Evolutionary conservation across 192 early-diverging fungal species (phyloP).

Genomic region (Thamnidium elegans): DNA sequence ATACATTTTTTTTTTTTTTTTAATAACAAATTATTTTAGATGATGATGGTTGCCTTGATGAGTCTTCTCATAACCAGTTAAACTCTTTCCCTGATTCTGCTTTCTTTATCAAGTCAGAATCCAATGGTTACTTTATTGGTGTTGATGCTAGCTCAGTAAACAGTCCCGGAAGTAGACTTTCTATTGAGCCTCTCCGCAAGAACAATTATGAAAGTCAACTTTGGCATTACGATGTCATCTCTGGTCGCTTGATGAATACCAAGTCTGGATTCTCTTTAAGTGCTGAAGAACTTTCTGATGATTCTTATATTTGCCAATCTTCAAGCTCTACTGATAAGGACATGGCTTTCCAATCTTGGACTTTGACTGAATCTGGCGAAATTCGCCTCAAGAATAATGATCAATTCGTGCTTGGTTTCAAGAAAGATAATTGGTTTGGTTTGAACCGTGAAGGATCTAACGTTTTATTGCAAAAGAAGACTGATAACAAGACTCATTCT

Average conservation of each 20-base stretch:
- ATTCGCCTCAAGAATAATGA: slow-evolving; percentile 16
- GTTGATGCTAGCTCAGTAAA: slow-evolving; percentile 6
- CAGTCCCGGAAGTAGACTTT: neutral
- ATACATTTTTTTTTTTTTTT: neutral
- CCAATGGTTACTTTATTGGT: slow-evolving; percentile 21
- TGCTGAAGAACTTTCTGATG: slow-evolving; percentile 20
- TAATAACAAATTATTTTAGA: neutral
- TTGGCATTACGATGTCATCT: slow-evolving; percentile 16
- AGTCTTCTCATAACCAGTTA: neutral
- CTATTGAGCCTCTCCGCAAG: slow-evolving; percentile 21
- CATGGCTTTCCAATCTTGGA: slow-evolving; percentile 15
- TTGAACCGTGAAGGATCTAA: slow-evolving; percentile 17
- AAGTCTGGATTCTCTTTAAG: slow-evolving; percentile 23
- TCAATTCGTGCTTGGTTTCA: slow-evolving; percentile 15
- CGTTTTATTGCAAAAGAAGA: slow-evolving; percentile 17
- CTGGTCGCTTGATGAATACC: slow-evolving; percentile 14
- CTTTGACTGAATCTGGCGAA: slow-evolving; percentile 2
- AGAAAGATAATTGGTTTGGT: slow-evolving; percentile 31
- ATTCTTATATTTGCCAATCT: slow-evolving; percentile 14
- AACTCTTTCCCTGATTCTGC: slow-evolving; percentile 18
- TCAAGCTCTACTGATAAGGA: neutral
- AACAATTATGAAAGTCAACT: slow-evolving; percentile 28
- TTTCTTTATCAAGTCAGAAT: slow-evolving; percentile 25
- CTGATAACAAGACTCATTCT: neutral
- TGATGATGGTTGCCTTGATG: slow-evolving; percentile 8